Evolutionary conservation across 805 yeast genomes (phyloP), one percentile per base, ranked within the genome.

Genomic region (Barnettozyma populi): DNA sequence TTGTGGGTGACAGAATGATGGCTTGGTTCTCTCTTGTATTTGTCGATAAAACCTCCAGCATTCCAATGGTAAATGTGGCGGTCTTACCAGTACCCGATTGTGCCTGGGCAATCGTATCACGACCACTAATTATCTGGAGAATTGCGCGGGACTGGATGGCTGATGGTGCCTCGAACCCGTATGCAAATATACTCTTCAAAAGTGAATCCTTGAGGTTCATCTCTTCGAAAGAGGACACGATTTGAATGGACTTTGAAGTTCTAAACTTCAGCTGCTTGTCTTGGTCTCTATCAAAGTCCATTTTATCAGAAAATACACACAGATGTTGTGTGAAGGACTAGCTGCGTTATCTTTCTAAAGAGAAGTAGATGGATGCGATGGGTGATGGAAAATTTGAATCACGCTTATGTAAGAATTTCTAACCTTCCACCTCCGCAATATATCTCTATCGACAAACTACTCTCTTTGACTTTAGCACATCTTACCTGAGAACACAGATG

Each of bases 81-180:
- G 99, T 94, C 74, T 94, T 94, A 72, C 99, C 99, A 43, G 99
- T 94, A 71, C 99, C 99, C 34, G 97, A 89, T 73, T 94, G 99
- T 50, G 99, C 98, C 74, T 94, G 99, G 52, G 99, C 99, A 54
- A 94, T 81, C 46, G 90, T 95, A 70, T 94, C 99, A 69, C 90
- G 83, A 48, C 97, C 97, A 64, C 82, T 84, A 61, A 90, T 85
- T 69, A 94, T 90, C 68, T 95, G 99, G 71, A 86, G 74, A 60
- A 94, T 94, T 54, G 98, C 99, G 70, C 99, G 82, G 65, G 90
- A 90, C 75, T 94, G 99, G 73, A 94, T 94, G 48, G 98, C 94
- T 47, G 97, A 90, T 56, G 99, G 99, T 46, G 81, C 80, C 73
- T 92, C 98, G 69, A 89, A 94, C 69, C 98, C 97, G 74, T 85